A percentile compares a stretch with the other conserved stretches of the same genome.
These are phyloP conservation scores for Magnaporthiopsis poae DNA, from an alignment of 2,329 filamentous ascomycete species.

Conservation along the genomic window DNA sequence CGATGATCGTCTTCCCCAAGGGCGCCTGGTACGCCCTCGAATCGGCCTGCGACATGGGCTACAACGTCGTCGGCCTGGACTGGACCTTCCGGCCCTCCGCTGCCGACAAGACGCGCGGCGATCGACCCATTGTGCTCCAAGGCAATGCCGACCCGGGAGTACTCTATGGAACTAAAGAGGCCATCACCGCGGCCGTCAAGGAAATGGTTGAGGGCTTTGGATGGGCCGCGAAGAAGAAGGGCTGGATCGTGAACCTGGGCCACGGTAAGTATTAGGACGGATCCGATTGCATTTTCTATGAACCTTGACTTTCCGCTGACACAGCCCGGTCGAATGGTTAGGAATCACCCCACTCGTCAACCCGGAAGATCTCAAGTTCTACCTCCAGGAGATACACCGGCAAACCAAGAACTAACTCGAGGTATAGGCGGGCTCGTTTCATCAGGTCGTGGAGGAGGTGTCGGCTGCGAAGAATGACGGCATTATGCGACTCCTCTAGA, in stretches of 20 bases:
- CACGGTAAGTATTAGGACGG: constrained; percentile 54
- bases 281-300: not conserved
- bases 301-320: no score
- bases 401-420: constrained; percentile 34
- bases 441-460: not conserved
- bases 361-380: constrained; percentile 85
- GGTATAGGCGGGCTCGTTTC: no score
- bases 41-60: constrained; percentile 75
- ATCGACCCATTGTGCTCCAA: constrained; percentile 69
- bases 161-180: constrained; percentile 71
- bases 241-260: constrained; percentile 94
- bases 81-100: constrained; percentile 86
- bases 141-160: constrained; percentile 94
- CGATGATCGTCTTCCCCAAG: constrained; percentile 97
- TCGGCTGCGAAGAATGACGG: not conserved
- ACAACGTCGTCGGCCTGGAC: constrained; percentile 88
- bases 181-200: constrained; percentile 74
- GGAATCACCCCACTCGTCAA: constrained; percentile 91
- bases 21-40: constrained; percentile 93
- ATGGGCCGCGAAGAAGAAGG: constrained; percentile 64
- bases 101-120: constrained; percentile 68
- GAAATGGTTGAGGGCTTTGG: constrained; percentile 80
- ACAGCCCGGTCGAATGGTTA: constrained; percentile 26
- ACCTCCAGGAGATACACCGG: constrained; percentile 83
- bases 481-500: constrained; percentile 3